Evolutionary conservation across 495 filamentous ascomycete genomes (phyloP), one percentile per base, ranked within the genome.

Genomic region (Aspergillus nidulans): DNA sequence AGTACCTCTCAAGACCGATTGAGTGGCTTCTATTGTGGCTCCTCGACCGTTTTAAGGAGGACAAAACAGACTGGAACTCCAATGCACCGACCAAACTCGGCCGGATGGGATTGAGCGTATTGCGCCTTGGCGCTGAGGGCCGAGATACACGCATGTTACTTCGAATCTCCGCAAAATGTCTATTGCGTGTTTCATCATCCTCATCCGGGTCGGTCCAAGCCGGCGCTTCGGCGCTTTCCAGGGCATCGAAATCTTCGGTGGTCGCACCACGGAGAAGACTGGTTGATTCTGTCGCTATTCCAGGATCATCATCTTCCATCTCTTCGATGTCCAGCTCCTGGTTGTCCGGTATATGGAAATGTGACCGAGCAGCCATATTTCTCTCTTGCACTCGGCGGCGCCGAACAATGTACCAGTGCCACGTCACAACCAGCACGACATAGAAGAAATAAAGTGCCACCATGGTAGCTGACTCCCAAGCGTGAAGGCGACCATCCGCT

Each of bases 381-480:
- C 83, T 79, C 44, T 82, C 76, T 42, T 84, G 78, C 52, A 73
- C 74, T 45, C 76, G 76, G 55, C 83, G 83, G 52, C 78, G 69
- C 50, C 83, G 77, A 41, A 80, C 78, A 12, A 88, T 68, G 70
- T 86, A 85, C 85, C 91, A 96, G 70, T 99, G 95, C 92, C 91
- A 97, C 0, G 81, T 79, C 13, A 97, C 86, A 16, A 99, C 95
- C 34, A 90, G 81, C 4, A 83, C 64, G 6, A 99, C 95, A 62
- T 99, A 99, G 62, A 94, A 94, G 19, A 86, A 51, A 65, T 99
- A 99, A 57, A 95, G 90, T 19, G 77, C 85, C 41, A 99, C 90
- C 95, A 99, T 99, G 44, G 80, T 71, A 36, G 78, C 78, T 58
- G 90, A 94, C 68, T 99, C 95, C 91, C 90, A 97, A 9, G 90